A percentile compares a stretch with the other conserved stretches of the same genome.
Conservation (phyloP, 1,284 basidiomycete genomes). For the Cerioporus squamosus region DNA sequence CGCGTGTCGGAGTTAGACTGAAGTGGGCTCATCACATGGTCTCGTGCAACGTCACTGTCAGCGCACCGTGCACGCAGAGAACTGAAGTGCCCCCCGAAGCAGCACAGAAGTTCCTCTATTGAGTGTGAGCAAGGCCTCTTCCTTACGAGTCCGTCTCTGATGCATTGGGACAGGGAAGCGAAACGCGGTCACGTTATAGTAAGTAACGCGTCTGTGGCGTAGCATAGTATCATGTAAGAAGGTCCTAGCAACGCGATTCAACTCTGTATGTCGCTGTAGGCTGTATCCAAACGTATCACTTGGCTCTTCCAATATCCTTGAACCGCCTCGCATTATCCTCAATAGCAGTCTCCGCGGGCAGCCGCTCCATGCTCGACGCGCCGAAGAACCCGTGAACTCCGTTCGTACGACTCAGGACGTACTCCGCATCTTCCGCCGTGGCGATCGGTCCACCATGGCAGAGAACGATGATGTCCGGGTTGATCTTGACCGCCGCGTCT, state of each 20-base stretch:
- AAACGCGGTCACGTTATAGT: constrained; percentile 11
- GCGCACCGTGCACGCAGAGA: too few relatives aligned
- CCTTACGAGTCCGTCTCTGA: background rate
- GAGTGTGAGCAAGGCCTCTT: background rate
- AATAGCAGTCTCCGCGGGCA: constrained; percentile 28
- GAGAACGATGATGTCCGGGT: constrained; percentile 25
- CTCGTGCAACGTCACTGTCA: too few relatives aligned
- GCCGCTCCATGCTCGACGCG: constrained; percentile 31
- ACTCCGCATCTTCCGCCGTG: constrained; percentile 24
- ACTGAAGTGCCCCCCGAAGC: too few relatives aligned
- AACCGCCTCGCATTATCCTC: constrained; percentile 28
- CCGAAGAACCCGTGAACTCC: constrained; percentile 32
- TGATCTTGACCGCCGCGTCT: constrained; percentile 27
- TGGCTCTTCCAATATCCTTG: constrained; percentile 12
- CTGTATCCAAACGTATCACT: too few relatives aligned
- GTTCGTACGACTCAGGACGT: constrained; percentile 24
- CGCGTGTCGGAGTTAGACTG: background rate
- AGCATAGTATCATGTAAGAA: too few relatives aligned
- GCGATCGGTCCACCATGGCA: constrained; percentile 30
- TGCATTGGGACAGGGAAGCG: background rate
- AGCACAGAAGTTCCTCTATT: too few relatives aligned
- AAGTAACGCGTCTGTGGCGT: constrained; percentile 9
- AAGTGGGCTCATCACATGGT: background rate
- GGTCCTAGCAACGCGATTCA: background rate
- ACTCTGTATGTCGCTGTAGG: too few relatives aligned